Evolutionary conservation across 2,329 filamentous ascomycete species (phyloP).

Genomic region (Talaromyces marneffei): DNA sequence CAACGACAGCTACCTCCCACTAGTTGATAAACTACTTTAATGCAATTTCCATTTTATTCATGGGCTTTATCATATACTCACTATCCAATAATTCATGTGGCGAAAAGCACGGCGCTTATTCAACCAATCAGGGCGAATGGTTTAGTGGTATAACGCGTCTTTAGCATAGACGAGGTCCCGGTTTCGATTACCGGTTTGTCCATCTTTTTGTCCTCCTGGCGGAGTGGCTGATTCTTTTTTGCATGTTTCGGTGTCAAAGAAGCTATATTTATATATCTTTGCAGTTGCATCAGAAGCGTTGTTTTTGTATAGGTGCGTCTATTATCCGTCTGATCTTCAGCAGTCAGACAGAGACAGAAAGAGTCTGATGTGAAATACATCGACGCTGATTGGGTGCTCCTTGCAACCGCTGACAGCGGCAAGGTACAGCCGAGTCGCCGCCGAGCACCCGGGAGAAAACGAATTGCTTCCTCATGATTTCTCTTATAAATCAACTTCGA

Average conservation of each 20-base stretch:
- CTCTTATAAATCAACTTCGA: conserved; percentile 2
- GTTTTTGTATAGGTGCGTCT: neutral
- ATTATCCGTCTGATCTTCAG: neutral
- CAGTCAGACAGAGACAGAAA: no score
- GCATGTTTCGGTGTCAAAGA: neutral
- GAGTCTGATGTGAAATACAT: conserved; percentile 28
- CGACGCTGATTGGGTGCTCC: conserved; percentile 31
- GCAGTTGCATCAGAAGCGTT: neutral
- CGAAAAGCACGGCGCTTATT: neutral
- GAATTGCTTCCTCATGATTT: neutral
- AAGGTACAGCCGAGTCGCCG: conserved; percentile 10
- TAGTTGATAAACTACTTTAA: neutral
- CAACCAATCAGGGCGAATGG: conserved; percentile 3
- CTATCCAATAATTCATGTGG: neutral
- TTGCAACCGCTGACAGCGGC: conserved; percentile 13
- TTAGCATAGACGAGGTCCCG: conserved; percentile 1
- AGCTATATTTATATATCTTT: neutral
- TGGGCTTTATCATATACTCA: neutral
- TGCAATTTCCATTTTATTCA: neutral
- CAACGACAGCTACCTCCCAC: neutral
- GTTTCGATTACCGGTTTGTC: conserved; percentile 9
- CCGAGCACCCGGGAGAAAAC: conserved; percentile 5
- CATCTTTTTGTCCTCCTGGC: neutral
- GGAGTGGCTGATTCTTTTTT: neutral
- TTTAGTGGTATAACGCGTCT: conserved; percentile 10